A percentile compares a stretch with the other conserved stretches of the same genome.
Evolutionary conservation across 768 basidiomycete species (phyloP).

Genomic region (Tulasnella sp.): DNA sequence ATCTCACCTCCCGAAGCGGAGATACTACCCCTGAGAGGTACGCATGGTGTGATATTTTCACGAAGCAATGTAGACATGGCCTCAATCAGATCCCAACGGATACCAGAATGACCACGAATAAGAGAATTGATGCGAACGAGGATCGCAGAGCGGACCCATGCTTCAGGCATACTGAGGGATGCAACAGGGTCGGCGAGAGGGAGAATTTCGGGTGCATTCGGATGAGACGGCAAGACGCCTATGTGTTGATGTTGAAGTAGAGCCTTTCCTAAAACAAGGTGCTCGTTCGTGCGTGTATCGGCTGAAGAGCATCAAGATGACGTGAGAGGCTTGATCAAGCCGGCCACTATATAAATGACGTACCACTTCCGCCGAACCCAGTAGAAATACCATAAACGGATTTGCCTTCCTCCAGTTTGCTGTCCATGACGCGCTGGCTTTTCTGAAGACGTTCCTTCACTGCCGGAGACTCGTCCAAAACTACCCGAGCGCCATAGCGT

Average conservation of each 20-base stretch:
- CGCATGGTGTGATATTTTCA: conserved; percentile 52
- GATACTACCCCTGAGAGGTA: conserved; percentile 73
- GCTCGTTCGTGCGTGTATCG: conserved; percentile 66
- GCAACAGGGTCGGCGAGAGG: conserved; percentile 57
- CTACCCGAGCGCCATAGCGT: conserved; percentile 42
- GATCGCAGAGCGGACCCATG: conserved; percentile 82
- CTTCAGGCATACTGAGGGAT: conserved; percentile 64
- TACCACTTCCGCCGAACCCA: conserved; percentile 76
- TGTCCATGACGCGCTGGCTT: conserved; percentile 42
- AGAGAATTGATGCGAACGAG: conserved; percentile 80
- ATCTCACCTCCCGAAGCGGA: conserved; percentile 51
- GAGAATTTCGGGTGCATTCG: conserved; percentile 23
- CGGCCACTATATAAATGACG: conserved; percentile 9
- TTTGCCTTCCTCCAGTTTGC: conserved; percentile 51
- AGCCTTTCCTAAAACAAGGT: conserved; percentile 60
- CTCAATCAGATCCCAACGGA: conserved; percentile 67
- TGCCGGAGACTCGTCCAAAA: conserved; percentile 36
- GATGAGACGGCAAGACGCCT: conserved; percentile 39
- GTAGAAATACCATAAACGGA: conserved; percentile 79
- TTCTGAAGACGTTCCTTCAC: conserved; percentile 44
- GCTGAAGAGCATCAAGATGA: conserved; percentile 31
- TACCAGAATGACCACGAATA: conserved; percentile 76
- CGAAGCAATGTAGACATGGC: conserved; percentile 61
- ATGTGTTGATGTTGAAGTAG: conserved; percentile 74
- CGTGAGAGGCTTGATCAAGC: conserved; percentile 13